Evolutionary conservation across 2,329 filamentous ascomycete species (phyloP), one percentile per base, ranked within the genome.

Genomic region (Penicillium sp.): DNA sequence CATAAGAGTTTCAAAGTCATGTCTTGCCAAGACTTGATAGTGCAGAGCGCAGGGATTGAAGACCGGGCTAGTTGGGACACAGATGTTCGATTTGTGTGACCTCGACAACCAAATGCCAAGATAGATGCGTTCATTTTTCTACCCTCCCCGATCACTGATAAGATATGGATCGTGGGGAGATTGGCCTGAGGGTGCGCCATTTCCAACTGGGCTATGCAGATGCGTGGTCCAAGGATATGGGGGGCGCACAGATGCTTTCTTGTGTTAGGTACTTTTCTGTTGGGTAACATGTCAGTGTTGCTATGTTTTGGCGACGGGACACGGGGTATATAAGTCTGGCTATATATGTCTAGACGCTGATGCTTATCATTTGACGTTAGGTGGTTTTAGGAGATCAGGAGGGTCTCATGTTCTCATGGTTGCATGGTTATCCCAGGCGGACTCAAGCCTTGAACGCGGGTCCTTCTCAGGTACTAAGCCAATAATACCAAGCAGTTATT

Each of bases 1-100:
- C n/a, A 48, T 35, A n/a, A 37, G 30, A 36, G 51, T 53, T 53
- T 53, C 51, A 49, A 49, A 37, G 22, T 22, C 22, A 22, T 49
- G 51, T 53, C 50, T 53, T 40, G 50, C 51, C 51, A 53, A 53
- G 44, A 53, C 30, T 28, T 53, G 51, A 53, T 53, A 42, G 37
- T 53, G 22, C 51, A 47, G 30, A 53, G 35, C 6, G 19, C 50
- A 53, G 50, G 50, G 36, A 53, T 49, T 42, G 30, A 33, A 35
- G 37, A 36, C 37, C 37, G 30, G 51, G 37, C 51, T 17, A 53
- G 51, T 50, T 49, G 22, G 25, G 17, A 26, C 16, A 40, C 50
- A 53, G 36, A 49, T 40, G 16, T 40, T 41, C 44, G 44, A 53
- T 53, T 49, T 42, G 44, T 42, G 37, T 17, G 30, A 53, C 50